Evolutionary conservation across 2,329 filamentous ascomycete genomes (phyloP).

Genomic region (Xylaria sp.): DNA sequence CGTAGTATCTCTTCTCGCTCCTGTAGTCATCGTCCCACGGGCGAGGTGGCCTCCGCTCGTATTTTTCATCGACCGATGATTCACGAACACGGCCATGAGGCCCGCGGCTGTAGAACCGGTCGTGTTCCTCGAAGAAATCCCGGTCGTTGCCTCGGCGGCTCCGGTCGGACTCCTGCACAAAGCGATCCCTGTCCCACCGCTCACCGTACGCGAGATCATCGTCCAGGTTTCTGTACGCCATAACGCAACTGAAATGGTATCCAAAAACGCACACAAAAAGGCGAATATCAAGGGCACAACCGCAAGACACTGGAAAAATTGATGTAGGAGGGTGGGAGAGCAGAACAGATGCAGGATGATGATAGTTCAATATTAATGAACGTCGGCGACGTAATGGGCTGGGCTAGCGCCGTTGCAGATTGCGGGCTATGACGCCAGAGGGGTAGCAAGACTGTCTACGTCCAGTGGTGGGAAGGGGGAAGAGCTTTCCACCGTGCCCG

Average conservation of each 20-base stretch:
- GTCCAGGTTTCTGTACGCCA: constrained; percentile 38
- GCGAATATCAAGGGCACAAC: not conserved
- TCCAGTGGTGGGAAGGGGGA: constrained; percentile 4
- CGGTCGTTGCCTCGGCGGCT: constrained; percentile 55
- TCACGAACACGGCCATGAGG: constrained; percentile 46
- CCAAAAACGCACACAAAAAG: not conserved
- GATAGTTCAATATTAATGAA: not conserved
- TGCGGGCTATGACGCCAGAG: constrained; percentile 27
- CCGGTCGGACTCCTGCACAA: constrained; percentile 48
- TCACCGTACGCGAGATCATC: constrained; percentile 43
- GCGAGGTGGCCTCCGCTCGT: constrained; percentile 47
- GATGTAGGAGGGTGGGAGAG: not conserved
- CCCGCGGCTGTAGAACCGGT: constrained; percentile 49
- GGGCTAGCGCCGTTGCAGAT: constrained; percentile 9
- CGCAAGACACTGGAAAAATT: not conserved
- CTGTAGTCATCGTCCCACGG: constrained; percentile 52
- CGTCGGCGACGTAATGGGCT: constrained; percentile 6
- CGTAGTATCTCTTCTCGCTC: constrained; percentile 57
- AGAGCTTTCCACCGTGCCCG: not conserved
- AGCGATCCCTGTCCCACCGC: constrained; percentile 61
- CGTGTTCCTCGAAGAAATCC: constrained; percentile 57
- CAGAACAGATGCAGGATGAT: constrained; percentile 1
- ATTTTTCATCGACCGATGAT: constrained; percentile 51
- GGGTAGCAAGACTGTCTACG: constrained; percentile 10
- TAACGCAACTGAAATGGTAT: constrained; percentile 29